Base-by-base conservation (phyloP, 2,329 filamentous ascomycete genomes). In the Hymenoscyphus repandus region DNA sequence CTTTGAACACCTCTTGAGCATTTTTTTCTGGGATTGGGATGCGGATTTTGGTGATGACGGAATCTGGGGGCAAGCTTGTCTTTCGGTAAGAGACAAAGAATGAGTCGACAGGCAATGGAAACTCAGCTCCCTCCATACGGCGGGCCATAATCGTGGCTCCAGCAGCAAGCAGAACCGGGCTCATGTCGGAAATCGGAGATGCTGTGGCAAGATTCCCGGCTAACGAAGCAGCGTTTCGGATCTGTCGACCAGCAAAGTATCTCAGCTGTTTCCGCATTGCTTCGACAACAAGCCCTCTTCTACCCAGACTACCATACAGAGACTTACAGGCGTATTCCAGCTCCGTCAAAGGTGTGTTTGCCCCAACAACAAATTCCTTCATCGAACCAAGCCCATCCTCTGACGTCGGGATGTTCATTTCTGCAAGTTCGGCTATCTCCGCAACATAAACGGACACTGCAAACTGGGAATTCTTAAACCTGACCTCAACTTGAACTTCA, bases 401-500 rank as follows among this genome's bases (percentile, higher is more conserved):
- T 51, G 93, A 82, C 2, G 90, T 82, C 36, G 85, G 76, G 64
- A 95, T 83, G 2, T 73, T 75, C 64, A 89, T 96, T 54, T 88
- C 84, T n/a, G 88, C 78, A 53, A 97, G 73, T 69, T 96, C 91
- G 0, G 88, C 74, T 47, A 97, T 95, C 60, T 97, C 92, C 7
- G 90, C 90, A 13, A 96, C 86, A 58, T 86, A 97, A 0, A 97
- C 87, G 0, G 90, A 96, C 1, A 89, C 83, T 2, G 85, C 85
- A 65, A 96, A 96, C 58, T 88, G 79, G 71, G 95, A 80, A 1
- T 86, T 88, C 72, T 97, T 97, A 79, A 97, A 96, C 69, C 95
- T 96, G 71, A 93, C 86, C 70, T 97, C 92, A 51, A 97, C 96
- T 69, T 96, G 92, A 0, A 92, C 96, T 68, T 97, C 92, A 4